Evolutionary conservation across 371 early-diverging fungal species (phyloP), one percentile per base, ranked within the genome.

Genomic region (Entomophthora muscae): DNA sequence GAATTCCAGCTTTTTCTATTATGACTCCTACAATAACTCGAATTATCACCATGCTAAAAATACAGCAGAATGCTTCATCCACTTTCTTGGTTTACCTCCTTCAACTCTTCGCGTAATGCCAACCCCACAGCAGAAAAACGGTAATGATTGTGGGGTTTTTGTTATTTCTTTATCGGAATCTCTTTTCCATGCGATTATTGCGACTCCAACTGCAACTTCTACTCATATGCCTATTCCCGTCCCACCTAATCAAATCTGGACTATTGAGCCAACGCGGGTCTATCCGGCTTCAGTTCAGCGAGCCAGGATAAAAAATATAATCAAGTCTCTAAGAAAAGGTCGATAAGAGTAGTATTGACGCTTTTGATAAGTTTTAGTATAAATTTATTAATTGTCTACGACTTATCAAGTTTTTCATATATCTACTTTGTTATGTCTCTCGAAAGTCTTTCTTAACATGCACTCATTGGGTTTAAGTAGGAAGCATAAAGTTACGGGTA

Each of bases 71-170:
- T 28, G 26, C 10, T 33, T 61, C 26, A 61, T 51, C 42, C 23
- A 42, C 12, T 61, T 61, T 33, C 42, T 61, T 22, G 42, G 42
- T 12, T 21, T 61, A 2, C 17, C 22, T 12, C n/a, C 26, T 22
- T 23, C 26, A 32, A 61, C 31, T 12, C 23, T 61, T n/a, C 31
- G 61, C 31, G 32, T 23, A 23, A 61, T 61, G 61, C 31, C 31
- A 32, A 61, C 61, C n/a, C 61, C 61, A 32, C 30, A 51, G 5
- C 61, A 61, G 31, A 22, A n/a, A 24, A 61, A 61, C 26, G 42
- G 61, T 32, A 61, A 42, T 30, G 61, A 61, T 33, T 61, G 61
- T 61, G 61, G 61, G 1, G 61, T 61, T 13, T 61, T 28, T 30
- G 33, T 61, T 2, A 21, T 30, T 13, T 12, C 42, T 30, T 42